Base-by-base conservation (phyloP, 768 basidiomycete species). In the Auricularia auricula-judae region DNA sequence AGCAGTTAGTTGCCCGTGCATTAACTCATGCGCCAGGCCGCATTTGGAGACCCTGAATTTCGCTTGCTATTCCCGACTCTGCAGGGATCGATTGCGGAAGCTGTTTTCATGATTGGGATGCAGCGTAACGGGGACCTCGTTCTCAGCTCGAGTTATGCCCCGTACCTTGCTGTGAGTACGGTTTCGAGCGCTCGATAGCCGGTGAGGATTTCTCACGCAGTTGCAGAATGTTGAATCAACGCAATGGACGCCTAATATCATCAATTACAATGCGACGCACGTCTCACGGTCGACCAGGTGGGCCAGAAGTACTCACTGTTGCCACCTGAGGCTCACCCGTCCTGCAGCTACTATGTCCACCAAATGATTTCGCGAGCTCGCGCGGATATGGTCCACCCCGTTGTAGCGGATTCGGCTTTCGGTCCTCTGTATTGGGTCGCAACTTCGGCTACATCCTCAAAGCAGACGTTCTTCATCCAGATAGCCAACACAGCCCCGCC, bases 51-150 rank as follows among this genome's bases (percentile, higher is more conserved):
- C 12, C 14, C 60, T 36, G 18, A 51, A 23, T 51, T 53, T 33
- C 36, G 61, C 47, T 29, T 65, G 63, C 67, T 34, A n/a, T 21
- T 63, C 11, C 36, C 64, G 58, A 64, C 64, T 63, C 42, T 68
- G 65, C 65, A 61, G 83, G 83, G 81, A 65, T 73, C 84, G 47
- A 72, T 79, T 2, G 82, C 79, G 18, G 86, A 87, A 69, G 86
- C 86, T 1, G 84, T 84, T 0, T 88, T 82, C 69, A 86, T 87
- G 85, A 87, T 83, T 0, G 86, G 86, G 3, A 69, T 87, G 7
- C 85, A 88, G 71, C 72, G 79, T 36, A 85, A 85, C 66, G 77
- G 79, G 2, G 84, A 86, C 71, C 82, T 81, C 70, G 84, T 85
- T 4, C 87, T 87, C 68, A 80, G 78, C 23, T 79, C 86, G 1